These are phyloP conservation scores for Paraurostyla sp. DNA, from an alignment of 73 alveolate genomes.

Conservation along the genomic window DNA sequence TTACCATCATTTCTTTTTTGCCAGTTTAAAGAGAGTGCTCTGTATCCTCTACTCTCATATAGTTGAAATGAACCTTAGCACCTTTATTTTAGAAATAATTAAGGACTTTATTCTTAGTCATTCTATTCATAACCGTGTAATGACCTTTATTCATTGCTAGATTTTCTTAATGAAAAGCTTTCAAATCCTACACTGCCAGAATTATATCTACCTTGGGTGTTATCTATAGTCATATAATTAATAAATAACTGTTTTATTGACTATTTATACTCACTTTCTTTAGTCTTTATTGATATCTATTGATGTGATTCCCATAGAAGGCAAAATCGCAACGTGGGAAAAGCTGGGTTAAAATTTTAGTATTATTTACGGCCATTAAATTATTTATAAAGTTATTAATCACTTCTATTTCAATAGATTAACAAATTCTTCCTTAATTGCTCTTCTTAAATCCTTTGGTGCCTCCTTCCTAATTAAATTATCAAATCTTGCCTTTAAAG, in stretches of 20 bases:
- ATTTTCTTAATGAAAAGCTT: slow-evolving; percentile 65
- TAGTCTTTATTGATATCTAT: background rate
- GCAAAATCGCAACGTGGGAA: slow-evolving; percentile 28
- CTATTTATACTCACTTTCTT: background rate
- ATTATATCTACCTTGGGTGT: slow-evolving; percentile 56
- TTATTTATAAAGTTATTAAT: background rate
- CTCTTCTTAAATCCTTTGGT: slow-evolving; percentile 45
- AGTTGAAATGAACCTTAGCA: slow-evolving; percentile 68
- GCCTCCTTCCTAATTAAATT: slow-evolving; percentile 33
- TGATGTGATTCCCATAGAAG: slow-evolving; percentile 41
- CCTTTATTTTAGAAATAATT: slow-evolving; percentile 61
- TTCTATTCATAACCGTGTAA: slow-evolving; percentile 57
- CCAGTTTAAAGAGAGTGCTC: background rate
- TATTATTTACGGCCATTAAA: slow-evolving; percentile 41
- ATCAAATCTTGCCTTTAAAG: slow-evolving; percentile 25
- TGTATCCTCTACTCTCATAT: slow-evolving; percentile 12
- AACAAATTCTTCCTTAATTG: slow-evolving; percentile 49
- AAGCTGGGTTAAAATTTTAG: background rate
- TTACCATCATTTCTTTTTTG: slow-evolving; percentile 11
- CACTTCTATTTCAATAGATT: slow-evolving; percentile 23
- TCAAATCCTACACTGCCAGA: slow-evolving; percentile 70
- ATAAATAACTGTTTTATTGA: no score
- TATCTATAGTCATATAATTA: no score
- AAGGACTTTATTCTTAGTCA: slow-evolving; percentile 36
- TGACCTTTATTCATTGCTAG: slow-evolving; percentile 58